Evolutionary conservation across 108 stramenopile species (phyloP).

Genomic region (Aurantiochytrium sp.): DNA sequence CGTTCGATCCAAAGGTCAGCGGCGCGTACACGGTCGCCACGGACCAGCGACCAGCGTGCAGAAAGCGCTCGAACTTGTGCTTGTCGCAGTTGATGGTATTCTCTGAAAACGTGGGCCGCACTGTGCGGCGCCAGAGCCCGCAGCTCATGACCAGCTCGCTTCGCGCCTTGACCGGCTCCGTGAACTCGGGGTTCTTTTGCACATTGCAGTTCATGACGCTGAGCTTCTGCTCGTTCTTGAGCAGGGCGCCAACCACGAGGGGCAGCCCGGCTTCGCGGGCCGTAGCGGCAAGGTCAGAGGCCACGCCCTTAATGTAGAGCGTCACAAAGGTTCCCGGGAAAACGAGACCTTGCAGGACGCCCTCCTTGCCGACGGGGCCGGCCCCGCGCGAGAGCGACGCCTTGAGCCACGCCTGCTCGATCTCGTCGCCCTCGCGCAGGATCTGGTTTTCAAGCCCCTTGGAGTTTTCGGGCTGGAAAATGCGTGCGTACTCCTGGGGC

Average conservation of each 20-base stretch:
- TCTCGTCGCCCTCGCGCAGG: constrained; percentile 52
- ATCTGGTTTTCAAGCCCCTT: constrained; percentile 73
- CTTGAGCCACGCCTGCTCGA: constrained; percentile 63
- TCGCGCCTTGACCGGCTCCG: neutral
- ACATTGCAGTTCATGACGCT: constrained; percentile 91
- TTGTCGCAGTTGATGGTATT: constrained; percentile 94
- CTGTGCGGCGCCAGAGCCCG: constrained; percentile 86
- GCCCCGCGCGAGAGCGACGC: neutral
- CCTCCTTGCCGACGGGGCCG: neutral
- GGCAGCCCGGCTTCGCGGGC: constrained; percentile 53
- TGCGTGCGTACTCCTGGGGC: constrained; percentile 83
- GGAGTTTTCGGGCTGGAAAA: constrained; percentile 84
- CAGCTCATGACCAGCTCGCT: constrained; percentile 29
- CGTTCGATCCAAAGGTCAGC: constrained; percentile 77
- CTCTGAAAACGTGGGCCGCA: constrained; percentile 87
- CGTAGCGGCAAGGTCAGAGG: constrained; percentile 45
- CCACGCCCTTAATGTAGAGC: constrained; percentile 70
- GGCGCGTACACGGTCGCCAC: constrained; percentile 85
- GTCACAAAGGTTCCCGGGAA: constrained; percentile 79
- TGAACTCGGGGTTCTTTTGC: constrained; percentile 36
- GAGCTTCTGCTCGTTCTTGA: constrained; percentile 90
- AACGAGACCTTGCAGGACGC: constrained; percentile 62
- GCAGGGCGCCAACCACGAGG: constrained; percentile 70
- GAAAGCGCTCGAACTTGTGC: constrained; percentile 92
- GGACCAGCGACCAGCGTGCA: constrained; percentile 80